These are phyloP conservation scores for Choiromyces venosus DNA, from an alignment of 495 filamentous ascomycete genomes.

Conservation along the genomic window DNA sequence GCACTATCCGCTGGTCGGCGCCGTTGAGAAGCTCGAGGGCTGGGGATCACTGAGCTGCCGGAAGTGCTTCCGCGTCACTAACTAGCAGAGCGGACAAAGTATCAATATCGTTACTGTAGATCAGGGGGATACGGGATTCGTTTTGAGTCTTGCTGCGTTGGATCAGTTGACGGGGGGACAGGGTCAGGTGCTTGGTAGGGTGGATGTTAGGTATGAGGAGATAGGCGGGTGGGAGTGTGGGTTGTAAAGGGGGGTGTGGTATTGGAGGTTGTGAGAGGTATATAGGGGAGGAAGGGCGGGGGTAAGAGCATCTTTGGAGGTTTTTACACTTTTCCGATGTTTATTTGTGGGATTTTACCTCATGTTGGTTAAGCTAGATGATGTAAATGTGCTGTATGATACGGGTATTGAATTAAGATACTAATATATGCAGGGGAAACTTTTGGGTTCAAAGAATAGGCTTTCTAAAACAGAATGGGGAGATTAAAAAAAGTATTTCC, in stretches of 20 bases:
- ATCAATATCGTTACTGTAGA: constrained; percentile 67
- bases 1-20: constrained; percentile 58
- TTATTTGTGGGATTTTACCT: too few relatives aligned
- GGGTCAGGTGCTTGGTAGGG: constrained; percentile 53
- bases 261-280: background rate
- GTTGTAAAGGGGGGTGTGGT: background rate
- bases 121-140: constrained; percentile 54
- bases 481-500: too few relatives aligned
- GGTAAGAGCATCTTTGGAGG: too few relatives aligned
- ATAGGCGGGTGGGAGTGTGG: background rate
- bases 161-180: constrained; percentile 58
- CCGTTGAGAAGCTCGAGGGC: constrained; percentile 53
- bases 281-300: too few relatives aligned
- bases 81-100: constrained; percentile 50
- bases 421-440: too few relatives aligned
- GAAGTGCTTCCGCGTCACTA: constrained; percentile 62
- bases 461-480: too few relatives aligned
- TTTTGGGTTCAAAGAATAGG: too few relatives aligned
- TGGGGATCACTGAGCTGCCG: constrained; percentile 60
- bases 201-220: constrained; percentile 49
- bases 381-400: too few relatives aligned
- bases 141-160: constrained; percentile 53
- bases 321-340: background rate
- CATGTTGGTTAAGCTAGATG: too few relatives aligned
- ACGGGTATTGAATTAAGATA: too few relatives aligned